phyloP scores from a whole-genome alignment of 768 basidiomycete species.

The Phaffia australis region DNA sequence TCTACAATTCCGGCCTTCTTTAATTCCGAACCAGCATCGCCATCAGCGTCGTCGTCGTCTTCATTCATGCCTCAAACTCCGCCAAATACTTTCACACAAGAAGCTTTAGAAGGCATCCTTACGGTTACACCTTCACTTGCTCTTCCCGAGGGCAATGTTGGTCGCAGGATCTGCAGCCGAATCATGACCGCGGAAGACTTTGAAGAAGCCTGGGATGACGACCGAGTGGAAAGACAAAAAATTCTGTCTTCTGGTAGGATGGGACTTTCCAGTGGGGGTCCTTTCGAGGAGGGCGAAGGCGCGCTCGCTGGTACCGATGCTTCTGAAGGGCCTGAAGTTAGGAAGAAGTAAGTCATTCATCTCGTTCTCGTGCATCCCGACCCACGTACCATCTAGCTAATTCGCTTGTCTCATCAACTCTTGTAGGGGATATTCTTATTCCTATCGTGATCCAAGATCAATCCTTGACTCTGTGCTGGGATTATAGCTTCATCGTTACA shows the following conservation, averaged over 20 bases:
- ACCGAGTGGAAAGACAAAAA: conserved; percentile 3
- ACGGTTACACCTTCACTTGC: conserved; percentile 3
- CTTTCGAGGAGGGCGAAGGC: too few relatives aligned
- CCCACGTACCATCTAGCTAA: not conserved
- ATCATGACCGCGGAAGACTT: conserved; percentile 15
- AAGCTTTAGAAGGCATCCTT: conserved; percentile 12
- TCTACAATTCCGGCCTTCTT: not conserved
- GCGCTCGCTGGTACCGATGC: too few relatives aligned
- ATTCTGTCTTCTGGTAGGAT: too few relatives aligned
- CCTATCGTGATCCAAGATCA: conserved; percentile 16
- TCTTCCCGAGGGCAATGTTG: not conserved
- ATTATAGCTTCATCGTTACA: not conserved
- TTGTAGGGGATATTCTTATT: conserved; percentile 5
- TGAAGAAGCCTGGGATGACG: conserved; percentile 19
- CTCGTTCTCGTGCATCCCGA: not conserved
- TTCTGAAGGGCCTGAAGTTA: conserved; percentile 2
- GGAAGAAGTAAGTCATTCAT: conserved; percentile 1
- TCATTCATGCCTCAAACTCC: conserved; percentile 9
- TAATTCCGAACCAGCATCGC: conserved; percentile 2
- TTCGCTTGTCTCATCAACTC: not conserved
- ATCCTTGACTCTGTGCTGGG: conserved; percentile 15
- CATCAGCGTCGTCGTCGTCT: conserved; percentile 13
- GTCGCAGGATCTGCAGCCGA: conserved; percentile 3
- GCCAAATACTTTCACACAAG: conserved; percentile 16
- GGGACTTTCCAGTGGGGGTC: too few relatives aligned